These are phyloP conservation scores for Ustilago nuda DNA, from an alignment of 1,284 basidiomycete genomes.

Conservation along the genomic window DNA sequence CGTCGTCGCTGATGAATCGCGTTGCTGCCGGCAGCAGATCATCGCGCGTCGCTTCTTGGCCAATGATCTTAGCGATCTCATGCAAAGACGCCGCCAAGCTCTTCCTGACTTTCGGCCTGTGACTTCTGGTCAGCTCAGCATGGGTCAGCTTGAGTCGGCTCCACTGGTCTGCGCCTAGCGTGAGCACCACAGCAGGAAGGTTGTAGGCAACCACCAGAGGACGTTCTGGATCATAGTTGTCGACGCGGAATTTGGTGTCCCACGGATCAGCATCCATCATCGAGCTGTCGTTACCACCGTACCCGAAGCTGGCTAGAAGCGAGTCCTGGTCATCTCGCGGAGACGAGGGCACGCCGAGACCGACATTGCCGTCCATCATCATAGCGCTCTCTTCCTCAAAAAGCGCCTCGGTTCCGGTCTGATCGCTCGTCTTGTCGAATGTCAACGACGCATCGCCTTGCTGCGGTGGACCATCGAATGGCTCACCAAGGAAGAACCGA, in stretches of 20 bases:
- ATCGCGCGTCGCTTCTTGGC: constrained; percentile 76
- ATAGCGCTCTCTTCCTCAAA: constrained; percentile 45
- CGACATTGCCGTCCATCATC: constrained; percentile 31
- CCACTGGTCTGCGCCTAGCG: constrained; percentile 83
- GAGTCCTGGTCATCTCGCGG: constrained; percentile 31
- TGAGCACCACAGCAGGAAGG: constrained; percentile 88
- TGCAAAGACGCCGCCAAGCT: constrained; percentile 88
- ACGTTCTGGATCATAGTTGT: constrained; percentile 75
- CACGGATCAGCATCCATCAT: constrained; percentile 38
- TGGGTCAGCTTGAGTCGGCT: constrained; percentile 80
- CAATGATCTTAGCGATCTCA: constrained; percentile 87
- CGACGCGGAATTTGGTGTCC: constrained; percentile 47
- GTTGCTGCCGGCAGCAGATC: constrained; percentile 77
- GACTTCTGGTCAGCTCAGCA: constrained; percentile 75
- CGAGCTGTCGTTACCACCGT: constrained; percentile 44
- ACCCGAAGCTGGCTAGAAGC: constrained; percentile 51
- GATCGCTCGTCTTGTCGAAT: constrained; percentile 51
- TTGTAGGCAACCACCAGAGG: constrained; percentile 93
- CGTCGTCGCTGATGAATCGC: constrained; percentile 75
- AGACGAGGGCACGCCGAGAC: constrained; percentile 21
- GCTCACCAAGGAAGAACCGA: constrained; percentile 78
- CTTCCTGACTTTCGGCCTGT: constrained; percentile 75
- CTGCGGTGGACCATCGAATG: constrained; percentile 56
- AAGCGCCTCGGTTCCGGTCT: constrained; percentile 39
- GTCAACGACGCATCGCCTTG: constrained; percentile 45